Evolutionary conservation across 495 filamentous ascomycete genomes (phyloP), one percentile per base, ranked within the genome.

Genomic region (Neurospora sp.): DNA sequence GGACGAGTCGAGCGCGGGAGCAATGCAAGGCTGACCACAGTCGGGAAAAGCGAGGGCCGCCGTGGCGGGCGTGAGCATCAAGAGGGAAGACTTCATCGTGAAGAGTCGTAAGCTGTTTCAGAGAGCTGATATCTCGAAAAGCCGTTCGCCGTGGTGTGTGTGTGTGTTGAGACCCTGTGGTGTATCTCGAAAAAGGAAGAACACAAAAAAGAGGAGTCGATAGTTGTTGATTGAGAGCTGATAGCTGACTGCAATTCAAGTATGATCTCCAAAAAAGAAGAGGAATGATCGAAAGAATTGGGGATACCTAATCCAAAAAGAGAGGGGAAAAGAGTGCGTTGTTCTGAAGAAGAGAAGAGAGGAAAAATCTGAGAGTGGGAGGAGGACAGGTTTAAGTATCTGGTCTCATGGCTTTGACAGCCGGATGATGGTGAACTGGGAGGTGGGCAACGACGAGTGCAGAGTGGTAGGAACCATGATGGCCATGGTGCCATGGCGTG

Each of bases 251-350:
- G 73, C 71, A 76, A 46, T 71, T 59, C 78, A 79, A 72, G 72
- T 70, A 76, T 73, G 73, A 77, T 75, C 73, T 74, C 73, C 76
- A 76, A 79, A 74, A 77, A 75, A 72, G 68, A 69, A 69, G 76
- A 59, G 73, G 78, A 75, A 74, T 72, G 77, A 74, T 68, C 69
- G 76, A 73, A 70, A 70, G 69, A 75, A 69, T 71, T 74, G 70
- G 78, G 74, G 77, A 66, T 70, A 69, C 71, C 74, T 75, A 77
- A 75, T 77, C 77, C 77, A 75, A 79, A 76, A 74, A 76, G 69
- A 66, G 40, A 74, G 74, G 72, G 75, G 74, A 76, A 79, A 77
- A 76, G 44, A 68, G 68, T 69, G 72, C 16, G 72, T 44, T 79
- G 74, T 76, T 40, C 40, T 71, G 71, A 69, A 71, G 71, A 66